phyloP scores from a whole-genome alignment of 2,329 filamentous ascomycete genomes.

The Fusarium luffae region DNA sequence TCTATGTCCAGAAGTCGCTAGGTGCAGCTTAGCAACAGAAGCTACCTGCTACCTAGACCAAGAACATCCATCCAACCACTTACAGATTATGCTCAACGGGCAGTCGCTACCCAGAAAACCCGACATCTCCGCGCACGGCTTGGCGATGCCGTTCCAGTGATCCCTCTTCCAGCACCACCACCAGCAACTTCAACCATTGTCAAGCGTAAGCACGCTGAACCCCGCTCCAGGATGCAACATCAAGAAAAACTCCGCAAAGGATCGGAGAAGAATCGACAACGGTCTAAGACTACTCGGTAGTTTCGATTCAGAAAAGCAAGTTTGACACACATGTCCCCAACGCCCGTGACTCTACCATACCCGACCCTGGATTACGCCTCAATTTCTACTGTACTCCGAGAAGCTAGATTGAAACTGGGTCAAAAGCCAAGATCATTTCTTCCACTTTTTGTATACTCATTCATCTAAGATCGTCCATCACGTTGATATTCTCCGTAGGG shows the following conservation, averaged over 20 bases:
- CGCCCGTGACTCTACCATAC: slow-evolving; percentile 26
- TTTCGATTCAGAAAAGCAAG: slow-evolving; percentile 1
- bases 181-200: background rate
- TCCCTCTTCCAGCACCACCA: slow-evolving; percentile 8
- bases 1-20: slow-evolving; percentile 9
- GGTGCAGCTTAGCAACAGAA: slow-evolving; percentile 3
- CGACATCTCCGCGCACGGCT: slow-evolving; percentile 1
- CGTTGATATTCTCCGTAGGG: slow-evolving; percentile 9
- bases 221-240: slow-evolving; percentile 38
- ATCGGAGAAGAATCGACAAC: slow-evolving; percentile 28
- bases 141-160: slow-evolving; percentile 17
- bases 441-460: background rate
- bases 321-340: background rate
- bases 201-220: slow-evolving; percentile 25
- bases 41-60: slow-evolving; percentile 14
- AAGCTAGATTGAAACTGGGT: slow-evolving; percentile 5
- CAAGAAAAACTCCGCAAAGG: slow-evolving; percentile 25
- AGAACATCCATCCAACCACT: slow-evolving; percentile 6
- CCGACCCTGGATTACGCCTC: slow-evolving; percentile 7
- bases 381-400: background rate
- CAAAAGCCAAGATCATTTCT: slow-evolving; percentile 11
- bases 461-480: slow-evolving; percentile 4
- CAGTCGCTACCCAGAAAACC: background rate
- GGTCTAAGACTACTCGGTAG: background rate
- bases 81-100: background rate